A percentile compares a stretch with the other conserved stretches of the same genome.
Evolutionary conservation across 495 filamentous ascomycete species (phyloP).

Genomic region (Neurospora sp.): DNA sequence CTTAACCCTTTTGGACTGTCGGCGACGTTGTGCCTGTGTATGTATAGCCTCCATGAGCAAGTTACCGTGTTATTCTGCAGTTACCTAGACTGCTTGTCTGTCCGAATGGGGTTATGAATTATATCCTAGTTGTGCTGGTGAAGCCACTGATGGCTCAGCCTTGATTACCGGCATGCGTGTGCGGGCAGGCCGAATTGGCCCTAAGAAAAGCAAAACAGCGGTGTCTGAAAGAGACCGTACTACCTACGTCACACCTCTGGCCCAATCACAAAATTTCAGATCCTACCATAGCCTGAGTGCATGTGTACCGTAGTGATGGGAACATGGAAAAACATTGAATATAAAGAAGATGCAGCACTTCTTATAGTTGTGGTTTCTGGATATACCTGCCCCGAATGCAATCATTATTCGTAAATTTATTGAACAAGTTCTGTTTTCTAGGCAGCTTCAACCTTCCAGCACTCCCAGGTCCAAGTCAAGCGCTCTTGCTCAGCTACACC

Average conservation of each 20-base stretch:
- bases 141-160: not conserved
- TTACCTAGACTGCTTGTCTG: not conserved
- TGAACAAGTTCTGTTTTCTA: not conserved
- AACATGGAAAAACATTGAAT: not conserved
- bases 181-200: not conserved
- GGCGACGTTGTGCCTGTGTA: not conserved
- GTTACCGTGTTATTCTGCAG: not conserved
- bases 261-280: not conserved
- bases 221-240: not conserved
- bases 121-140: not conserved
- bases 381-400: not conserved
- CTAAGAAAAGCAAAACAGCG: not conserved
- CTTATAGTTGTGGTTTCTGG: not conserved
- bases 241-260: not conserved
- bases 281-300: not conserved
- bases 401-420: not conserved
- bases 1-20: not conserved
- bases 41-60: not conserved
- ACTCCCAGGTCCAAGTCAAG: not conserved
- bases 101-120: not conserved
- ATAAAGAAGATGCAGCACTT: not conserved
- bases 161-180: not conserved
- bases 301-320: not conserved
- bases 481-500: not conserved
- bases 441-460: not conserved